These are phyloP conservation scores for Hymenoscyphus infarciens DNA, from an alignment of 2,329 filamentous ascomycete species.

Conservation along the genomic window DNA sequence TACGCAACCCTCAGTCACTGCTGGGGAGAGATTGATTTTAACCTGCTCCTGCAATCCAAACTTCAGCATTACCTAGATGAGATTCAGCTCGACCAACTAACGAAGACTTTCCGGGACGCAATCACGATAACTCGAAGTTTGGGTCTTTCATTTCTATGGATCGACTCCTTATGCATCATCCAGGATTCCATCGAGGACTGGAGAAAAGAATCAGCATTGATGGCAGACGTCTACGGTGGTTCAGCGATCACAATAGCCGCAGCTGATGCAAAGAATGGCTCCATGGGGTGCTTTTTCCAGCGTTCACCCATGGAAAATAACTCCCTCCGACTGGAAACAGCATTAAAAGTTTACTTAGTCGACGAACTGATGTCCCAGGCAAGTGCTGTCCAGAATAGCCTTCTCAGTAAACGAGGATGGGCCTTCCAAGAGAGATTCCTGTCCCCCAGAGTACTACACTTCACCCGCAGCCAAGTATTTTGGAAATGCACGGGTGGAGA, in stretches of 20 bases:
- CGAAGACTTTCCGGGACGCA: background rate
- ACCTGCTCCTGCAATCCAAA: background rate
- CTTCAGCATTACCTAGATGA: background rate
- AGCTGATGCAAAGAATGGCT: background rate
- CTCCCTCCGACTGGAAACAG: background rate
- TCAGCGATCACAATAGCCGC: background rate
- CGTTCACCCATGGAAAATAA: background rate
- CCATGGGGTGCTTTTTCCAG: background rate
- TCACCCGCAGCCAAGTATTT: background rate
- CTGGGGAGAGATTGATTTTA: background rate
- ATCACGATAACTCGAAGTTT: background rate
- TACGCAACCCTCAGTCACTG: background rate
- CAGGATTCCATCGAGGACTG: background rate
- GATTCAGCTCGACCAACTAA: background rate
- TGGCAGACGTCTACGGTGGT: background rate
- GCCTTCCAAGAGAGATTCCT: background rate
- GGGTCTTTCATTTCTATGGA: background rate
- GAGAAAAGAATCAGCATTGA: background rate
- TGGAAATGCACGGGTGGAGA: background rate
- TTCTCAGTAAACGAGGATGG: background rate
- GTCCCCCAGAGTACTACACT: background rate
- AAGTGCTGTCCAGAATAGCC: background rate
- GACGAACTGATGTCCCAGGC: background rate
- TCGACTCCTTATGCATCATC: background rate
- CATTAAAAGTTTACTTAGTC: background rate